A percentile compares a stretch with the other conserved stretches of the same genome.
Conservation (phyloP, 2,329 filamentous ascomycete genomes). For the Bipolaris zeicola region DNA sequence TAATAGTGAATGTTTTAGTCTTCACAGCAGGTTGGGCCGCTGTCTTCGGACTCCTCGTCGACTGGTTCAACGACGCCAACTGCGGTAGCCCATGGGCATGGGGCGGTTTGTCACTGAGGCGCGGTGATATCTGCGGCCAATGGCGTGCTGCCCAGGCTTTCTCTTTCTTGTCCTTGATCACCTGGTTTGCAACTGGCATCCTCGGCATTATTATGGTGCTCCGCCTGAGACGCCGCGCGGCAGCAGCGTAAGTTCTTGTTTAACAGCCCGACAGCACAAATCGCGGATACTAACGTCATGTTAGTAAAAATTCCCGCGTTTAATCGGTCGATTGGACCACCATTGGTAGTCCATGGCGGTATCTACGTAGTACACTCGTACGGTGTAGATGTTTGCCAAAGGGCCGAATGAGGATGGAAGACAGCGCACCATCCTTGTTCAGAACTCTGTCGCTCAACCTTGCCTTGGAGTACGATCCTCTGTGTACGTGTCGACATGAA, state of each 20-base stretch:
- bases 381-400: not conserved
- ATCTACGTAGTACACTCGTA: not conserved
- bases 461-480: not conserved
- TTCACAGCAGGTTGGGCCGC: constrained; percentile 71
- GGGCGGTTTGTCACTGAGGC: constrained; percentile 52
- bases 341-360: not conserved
- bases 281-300: not conserved
- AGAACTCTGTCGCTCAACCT: not conserved
- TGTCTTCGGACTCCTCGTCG: constrained; percentile 49
- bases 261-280: not conserved
- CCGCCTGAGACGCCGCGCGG: constrained; percentile 20
- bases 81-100: constrained; percentile 55
- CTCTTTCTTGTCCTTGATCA: constrained; percentile 70
- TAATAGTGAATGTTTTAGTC: constrained; percentile 41
- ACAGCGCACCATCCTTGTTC: not conserved
- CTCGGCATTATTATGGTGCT: constrained; percentile 30
- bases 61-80: constrained; percentile 29
- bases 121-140: constrained; percentile 62
- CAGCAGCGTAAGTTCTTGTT: constrained; percentile 11
- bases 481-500: not conserved
- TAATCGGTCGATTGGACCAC: not conserved
- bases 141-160: constrained; percentile 76
- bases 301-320: not conserved
- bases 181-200: constrained; percentile 67
- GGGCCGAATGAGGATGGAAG: not conserved